Evolutionary conservation across 495 filamentous ascomycete genomes (phyloP).

Genomic region (Astrothelium macrocarpum): DNA sequence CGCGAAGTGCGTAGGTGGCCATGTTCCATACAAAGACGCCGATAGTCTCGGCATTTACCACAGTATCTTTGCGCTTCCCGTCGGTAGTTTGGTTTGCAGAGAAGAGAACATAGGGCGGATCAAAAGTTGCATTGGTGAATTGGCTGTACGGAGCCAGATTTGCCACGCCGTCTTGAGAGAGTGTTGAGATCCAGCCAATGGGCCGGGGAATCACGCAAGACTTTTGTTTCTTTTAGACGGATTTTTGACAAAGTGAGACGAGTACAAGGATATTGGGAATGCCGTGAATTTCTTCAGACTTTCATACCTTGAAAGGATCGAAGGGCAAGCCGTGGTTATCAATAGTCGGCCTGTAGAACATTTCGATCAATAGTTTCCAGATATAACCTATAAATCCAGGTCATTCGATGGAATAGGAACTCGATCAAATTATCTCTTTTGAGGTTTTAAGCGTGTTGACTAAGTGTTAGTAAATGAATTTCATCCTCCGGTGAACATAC

Average conservation of each 20-base stretch:
- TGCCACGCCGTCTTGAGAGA: conserved; percentile 24
- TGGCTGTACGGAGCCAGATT: conserved; percentile 50
- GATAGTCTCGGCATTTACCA: conserved; percentile 43
- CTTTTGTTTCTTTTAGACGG: conserved; percentile 12
- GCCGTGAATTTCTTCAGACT: neutral
- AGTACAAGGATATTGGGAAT: too few species aligned
- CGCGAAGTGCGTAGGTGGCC: conserved; percentile 43
- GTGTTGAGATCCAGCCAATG: conserved; percentile 35
- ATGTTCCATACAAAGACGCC: conserved; percentile 50
- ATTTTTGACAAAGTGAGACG: neutral
- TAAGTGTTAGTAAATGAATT: too few species aligned
- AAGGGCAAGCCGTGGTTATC: conserved; percentile 20
- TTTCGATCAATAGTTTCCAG: neutral
- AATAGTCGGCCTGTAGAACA: conserved; percentile 21
- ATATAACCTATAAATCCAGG: too few species aligned
- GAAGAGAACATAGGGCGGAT: conserved; percentile 52
- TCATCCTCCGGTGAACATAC: too few species aligned
- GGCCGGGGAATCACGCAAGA: conserved; percentile 34
- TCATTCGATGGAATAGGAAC: too few species aligned
- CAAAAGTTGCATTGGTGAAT: conserved; percentile 53
- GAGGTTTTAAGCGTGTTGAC: too few species aligned
- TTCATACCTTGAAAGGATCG: conserved; percentile 26
- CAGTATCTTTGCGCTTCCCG: conserved; percentile 42
- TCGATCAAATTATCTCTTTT: too few species aligned
- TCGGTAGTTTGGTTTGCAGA: conserved; percentile 40